phyloP scores from a whole-genome alignment of 2,329 filamentous ascomycete species.

The Monilinia aucupariae region DNA sequence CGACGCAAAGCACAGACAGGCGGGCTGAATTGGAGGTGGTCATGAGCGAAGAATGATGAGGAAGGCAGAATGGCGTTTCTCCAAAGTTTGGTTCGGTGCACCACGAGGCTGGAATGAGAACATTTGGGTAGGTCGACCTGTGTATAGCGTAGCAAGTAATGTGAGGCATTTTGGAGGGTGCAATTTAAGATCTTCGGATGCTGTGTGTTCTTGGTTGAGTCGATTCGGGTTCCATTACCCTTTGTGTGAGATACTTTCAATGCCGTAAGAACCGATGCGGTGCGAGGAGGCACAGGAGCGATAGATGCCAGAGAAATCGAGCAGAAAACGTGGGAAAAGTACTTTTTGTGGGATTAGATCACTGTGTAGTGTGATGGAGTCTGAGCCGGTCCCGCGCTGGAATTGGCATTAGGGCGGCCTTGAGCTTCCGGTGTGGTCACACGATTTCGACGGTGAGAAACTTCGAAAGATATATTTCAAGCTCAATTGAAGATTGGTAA shows the following conservation, averaged over 20 bases:
- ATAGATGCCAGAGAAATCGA: constrained; percentile 4
- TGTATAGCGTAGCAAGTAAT: neutral
- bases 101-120: constrained; percentile 3
- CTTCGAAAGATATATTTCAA: neutral
- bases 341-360: neutral
- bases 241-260: neutral
- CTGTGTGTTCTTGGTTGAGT: neutral
- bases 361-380: constrained; percentile 9
- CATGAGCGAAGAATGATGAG: neutral
- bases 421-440: neutral
- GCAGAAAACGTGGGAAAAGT: constrained; percentile 13
- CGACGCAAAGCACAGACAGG: neutral
- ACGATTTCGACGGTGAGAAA: neutral
- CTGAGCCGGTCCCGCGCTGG: neutral
- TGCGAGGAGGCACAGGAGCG: neutral
- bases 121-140: neutral
- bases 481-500: neutral
- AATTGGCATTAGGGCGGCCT: neutral
- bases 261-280: neutral
- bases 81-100: constrained; percentile 10
- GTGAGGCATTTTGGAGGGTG: constrained; percentile 8
- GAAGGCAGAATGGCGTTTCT: neutral
- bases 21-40: neutral
- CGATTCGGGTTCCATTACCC: neutral
- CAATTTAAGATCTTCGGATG: neutral